Conservation (phyloP, 345 rosid species). For the Mangifera indica region DNA sequence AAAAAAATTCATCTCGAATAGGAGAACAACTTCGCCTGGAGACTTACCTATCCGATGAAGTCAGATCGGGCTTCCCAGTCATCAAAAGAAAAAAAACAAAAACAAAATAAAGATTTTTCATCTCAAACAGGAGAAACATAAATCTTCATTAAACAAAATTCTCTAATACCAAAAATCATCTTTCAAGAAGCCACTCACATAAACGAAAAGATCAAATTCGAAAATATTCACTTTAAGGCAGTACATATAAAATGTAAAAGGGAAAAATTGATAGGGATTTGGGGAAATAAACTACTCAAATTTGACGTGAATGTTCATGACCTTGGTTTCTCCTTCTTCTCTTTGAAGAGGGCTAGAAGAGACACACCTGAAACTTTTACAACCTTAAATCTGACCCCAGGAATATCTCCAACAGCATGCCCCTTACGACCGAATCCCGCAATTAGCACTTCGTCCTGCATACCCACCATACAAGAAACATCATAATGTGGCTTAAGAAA, state of each 20-base stretch:
- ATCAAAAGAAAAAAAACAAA: no score
- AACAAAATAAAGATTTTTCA: no score
- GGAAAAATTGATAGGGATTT: not conserved
- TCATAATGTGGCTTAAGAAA: not conserved
- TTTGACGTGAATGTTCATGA: slow-evolving; percentile 30
- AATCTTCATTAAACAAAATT: not conserved
- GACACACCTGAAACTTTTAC: slow-evolving; percentile 77
- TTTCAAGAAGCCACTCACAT: not conserved
- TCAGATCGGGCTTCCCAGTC: no score
- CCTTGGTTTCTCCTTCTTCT: slow-evolving; percentile 72
- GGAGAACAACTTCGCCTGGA: no score
- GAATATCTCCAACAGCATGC: slow-evolving; percentile 76
- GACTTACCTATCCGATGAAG: no score
- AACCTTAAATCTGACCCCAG: slow-evolving; percentile 77
- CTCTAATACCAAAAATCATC: not conserved
- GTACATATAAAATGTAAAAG: no score
- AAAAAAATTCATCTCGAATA: no score
- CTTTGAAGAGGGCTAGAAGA: slow-evolving; percentile 64
- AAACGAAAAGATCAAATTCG: not conserved
- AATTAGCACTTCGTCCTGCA: slow-evolving; percentile 68
- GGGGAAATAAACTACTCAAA: not conserved
- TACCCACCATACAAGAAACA: not conserved
- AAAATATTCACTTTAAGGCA: not conserved
- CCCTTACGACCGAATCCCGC: slow-evolving; percentile 65
- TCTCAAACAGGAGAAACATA: not conserved